These are phyloP conservation scores for Fusarium papillatum DNA, from an alignment of 2,329 filamentous ascomycete species.

Conservation along the genomic window DNA sequence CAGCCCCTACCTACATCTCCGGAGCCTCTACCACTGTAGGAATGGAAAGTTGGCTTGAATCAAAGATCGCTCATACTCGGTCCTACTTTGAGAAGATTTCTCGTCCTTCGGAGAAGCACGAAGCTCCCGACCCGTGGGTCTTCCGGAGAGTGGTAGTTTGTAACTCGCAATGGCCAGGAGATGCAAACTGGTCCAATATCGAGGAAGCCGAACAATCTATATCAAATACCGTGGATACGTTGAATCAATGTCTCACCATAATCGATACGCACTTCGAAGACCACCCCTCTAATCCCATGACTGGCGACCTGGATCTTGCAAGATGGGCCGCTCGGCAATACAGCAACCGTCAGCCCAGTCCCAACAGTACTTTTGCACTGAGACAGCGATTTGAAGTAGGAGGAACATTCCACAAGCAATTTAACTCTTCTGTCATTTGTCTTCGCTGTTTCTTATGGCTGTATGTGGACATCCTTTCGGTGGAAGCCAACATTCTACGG, in stretches of 20 bases:
- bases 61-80: background rate
- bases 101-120: background rate
- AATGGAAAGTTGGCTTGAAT: background rate
- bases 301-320: background rate
- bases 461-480: background rate
- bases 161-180: background rate
- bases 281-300: background rate
- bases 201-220: background rate
- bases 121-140: background rate
- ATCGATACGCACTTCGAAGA: background rate
- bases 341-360: background rate
- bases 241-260: background rate
- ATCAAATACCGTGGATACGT: background rate
- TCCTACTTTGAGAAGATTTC: background rate
- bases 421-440: background rate
- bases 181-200: background rate
- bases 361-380: background rate
- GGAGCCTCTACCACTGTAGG: background rate
- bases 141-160: background rate
- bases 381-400: background rate
- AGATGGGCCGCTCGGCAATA: background rate
- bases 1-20: background rate
- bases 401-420: background rate
- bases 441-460: background rate
- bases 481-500: background rate